A percentile compares a stretch with the other conserved stretches of the same genome.
These are phyloP conservation scores for Hirschfeldia incana DNA, from an alignment of 345 rosid genomes.

Conservation along the genomic window DNA sequence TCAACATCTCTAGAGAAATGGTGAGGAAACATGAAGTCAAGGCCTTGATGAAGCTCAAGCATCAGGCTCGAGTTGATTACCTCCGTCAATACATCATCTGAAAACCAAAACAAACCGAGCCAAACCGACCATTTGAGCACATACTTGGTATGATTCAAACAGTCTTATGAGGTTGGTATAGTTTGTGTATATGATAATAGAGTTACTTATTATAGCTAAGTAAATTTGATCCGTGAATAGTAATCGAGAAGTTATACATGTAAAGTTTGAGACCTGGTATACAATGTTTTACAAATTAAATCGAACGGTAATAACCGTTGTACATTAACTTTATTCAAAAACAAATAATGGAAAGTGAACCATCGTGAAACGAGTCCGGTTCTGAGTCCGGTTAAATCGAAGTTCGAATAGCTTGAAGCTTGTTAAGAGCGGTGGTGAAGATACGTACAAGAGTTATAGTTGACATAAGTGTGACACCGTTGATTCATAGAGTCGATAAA, in stretches of 20 bases:
- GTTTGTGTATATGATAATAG: constrained; percentile 34
- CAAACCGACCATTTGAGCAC: neutral
- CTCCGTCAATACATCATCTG: constrained; percentile 69
- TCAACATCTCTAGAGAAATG: constrained; percentile 96
- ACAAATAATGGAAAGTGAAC: neutral
- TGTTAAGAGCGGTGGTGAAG: constrained; percentile 6
- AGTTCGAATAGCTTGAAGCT: neutral
- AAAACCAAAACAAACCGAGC: constrained; percentile 29
- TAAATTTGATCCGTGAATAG: neutral
- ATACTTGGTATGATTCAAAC: constrained; percentile 15
- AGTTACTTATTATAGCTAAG: constrained; percentile 20
- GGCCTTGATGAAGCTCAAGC: constrained; percentile 97
- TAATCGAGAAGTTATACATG: constrained; percentile 31
- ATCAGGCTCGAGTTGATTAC: constrained; percentile 83
- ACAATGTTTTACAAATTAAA: neutral
- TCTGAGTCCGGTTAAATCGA: neutral
- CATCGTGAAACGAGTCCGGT: neutral
- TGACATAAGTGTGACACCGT: constrained; percentile 23
- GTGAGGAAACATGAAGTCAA: constrained; percentile 94
- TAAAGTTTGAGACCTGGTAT: constrained; percentile 27
- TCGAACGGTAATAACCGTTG: neutral
- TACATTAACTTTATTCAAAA: neutral
- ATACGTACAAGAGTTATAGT: constrained; percentile 8
- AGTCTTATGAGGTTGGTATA: constrained; percentile 24
- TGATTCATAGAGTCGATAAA: constrained; percentile 21